Conservation (phyloP, 768 basidiomycete species). For the Boletellus emodensis region DNA sequence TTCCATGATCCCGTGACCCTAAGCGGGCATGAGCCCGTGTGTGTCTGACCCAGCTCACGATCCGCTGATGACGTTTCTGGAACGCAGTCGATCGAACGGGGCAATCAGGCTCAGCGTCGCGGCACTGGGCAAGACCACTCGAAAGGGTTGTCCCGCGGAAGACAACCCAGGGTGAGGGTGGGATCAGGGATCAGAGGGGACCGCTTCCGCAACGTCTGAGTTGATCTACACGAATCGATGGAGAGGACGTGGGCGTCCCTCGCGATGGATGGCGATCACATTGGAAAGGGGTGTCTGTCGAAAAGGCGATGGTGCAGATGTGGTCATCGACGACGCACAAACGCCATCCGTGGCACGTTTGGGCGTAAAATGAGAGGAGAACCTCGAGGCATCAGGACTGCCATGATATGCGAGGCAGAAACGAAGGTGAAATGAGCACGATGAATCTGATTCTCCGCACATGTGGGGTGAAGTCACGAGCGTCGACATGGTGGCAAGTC, state of each 20-base stretch:
- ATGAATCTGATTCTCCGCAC: constrained; percentile 27
- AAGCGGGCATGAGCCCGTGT: constrained; percentile 4
- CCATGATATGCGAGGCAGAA: constrained; percentile 25
- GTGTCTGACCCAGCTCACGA: not conserved
- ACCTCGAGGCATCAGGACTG: constrained; percentile 15
- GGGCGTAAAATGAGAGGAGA: constrained; percentile 18
- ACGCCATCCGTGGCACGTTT: constrained; percentile 14
- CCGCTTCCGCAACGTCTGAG: not conserved
- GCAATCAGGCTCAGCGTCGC: not conserved
- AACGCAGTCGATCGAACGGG: not conserved
- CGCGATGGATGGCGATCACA: not conserved
- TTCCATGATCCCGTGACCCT: constrained; percentile 1
- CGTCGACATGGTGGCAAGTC: constrained; percentile 10
- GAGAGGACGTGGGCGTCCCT: not conserved
- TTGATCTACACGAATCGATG: not conserved
- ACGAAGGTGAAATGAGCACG: constrained; percentile 22
- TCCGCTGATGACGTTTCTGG: not conserved
- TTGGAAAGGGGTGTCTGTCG: not conserved
- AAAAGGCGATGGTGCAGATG: not conserved
- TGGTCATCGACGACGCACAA: constrained; percentile 23
- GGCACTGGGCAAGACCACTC: not conserved
- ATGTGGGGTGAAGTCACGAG: constrained; percentile 26
- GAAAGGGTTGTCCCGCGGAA: constrained; percentile 7
- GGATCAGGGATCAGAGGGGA: not conserved
- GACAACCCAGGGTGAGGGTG: constrained; percentile 19